Conservation (phyloP, 768 basidiomycete species). For the Pleurotus giganteus region DNA sequence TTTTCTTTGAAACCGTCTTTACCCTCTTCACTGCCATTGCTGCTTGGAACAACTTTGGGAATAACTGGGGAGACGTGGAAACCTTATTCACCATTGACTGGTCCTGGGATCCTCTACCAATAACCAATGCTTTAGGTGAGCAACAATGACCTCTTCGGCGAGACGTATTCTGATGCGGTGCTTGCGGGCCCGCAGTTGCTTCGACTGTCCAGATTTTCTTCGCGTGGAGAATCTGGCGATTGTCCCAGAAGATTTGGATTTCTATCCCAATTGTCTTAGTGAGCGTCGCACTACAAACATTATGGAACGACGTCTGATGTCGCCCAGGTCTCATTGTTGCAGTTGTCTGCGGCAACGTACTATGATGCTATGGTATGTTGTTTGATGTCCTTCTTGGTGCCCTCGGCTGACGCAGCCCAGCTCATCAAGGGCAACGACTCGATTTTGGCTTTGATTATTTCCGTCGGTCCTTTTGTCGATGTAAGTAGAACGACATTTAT, state of each 20-base stretch:
- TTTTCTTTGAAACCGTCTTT: conserved; percentile 16
- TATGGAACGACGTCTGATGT: too few relatives aligned
- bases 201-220: conserved; percentile 15
- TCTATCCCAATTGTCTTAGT: conserved; percentile 11
- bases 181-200: too few relatives aligned
- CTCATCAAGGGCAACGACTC: conserved; percentile 1
- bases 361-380: neutral
- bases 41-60: conserved; percentile 15
- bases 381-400: neutral
- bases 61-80: conserved; percentile 18
- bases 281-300: too few relatives aligned
- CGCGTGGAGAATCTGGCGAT: conserved; percentile 12
- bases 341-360: neutral
- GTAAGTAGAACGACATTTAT: neutral
- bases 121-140: conserved; percentile 1
- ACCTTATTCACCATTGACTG: conserved; percentile 14
- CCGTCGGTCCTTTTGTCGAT: neutral
- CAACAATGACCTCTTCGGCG: too few relatives aligned
- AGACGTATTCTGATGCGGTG: too few relatives aligned
- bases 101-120: conserved; percentile 14
- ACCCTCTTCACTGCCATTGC: conserved; percentile 16
- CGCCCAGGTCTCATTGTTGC: neutral
- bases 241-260: conserved; percentile 6
- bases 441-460: neutral
- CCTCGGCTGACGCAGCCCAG: neutral